Conservation (phyloP, 2,329 filamentous ascomycete genomes). For the Alternaria sp. region DNA sequence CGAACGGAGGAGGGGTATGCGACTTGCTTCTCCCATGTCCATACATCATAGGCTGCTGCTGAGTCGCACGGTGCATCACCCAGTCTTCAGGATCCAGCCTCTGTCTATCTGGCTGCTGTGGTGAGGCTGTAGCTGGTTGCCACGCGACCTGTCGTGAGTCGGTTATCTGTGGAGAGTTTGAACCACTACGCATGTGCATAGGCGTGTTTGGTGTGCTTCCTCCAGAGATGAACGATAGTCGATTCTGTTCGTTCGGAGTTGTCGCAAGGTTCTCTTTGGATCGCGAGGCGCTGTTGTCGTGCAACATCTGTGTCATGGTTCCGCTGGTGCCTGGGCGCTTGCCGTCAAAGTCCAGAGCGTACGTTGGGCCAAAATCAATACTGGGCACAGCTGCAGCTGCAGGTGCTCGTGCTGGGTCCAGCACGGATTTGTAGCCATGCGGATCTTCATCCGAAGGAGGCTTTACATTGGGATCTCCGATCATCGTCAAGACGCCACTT, state of each 20-base stretch:
- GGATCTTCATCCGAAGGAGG: constrained; percentile 56
- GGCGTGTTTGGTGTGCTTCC: constrained; percentile 52
- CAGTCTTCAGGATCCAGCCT: constrained; percentile 80
- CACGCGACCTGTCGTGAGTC: constrained; percentile 76
- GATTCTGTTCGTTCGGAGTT: constrained; percentile 40
- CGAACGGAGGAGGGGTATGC: constrained; percentile 55
- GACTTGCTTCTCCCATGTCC: constrained; percentile 69
- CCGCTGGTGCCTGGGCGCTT: constrained; percentile 66
- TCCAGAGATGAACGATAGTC: constrained; percentile 41
- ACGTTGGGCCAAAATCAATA: constrained; percentile 87
- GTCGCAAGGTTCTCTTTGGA: constrained; percentile 45
- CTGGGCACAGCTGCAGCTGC: constrained; percentile 70
- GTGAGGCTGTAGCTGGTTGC: constrained; percentile 73
- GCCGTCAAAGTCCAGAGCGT: constrained; percentile 69
- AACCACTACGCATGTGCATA: constrained; percentile 53
- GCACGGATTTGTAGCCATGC: constrained; percentile 55
- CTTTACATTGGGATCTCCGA: constrained; percentile 65
- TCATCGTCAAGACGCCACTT: constrained; percentile 81
- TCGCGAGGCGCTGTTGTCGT: constrained; percentile 40
- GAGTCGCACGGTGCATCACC: constrained; percentile 77
- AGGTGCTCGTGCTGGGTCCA: constrained; percentile 23
- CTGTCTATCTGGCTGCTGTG: constrained; percentile 58
- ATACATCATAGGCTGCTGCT: constrained; percentile 55
- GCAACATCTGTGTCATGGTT: constrained; percentile 55
- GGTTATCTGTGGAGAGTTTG: constrained; percentile 53